A percentile compares a stretch with the other conserved stretches of the same genome.
Evolutionary conservation across 2,329 filamentous ascomycete genomes (phyloP).

Genomic region (Penicillium sp.): DNA sequence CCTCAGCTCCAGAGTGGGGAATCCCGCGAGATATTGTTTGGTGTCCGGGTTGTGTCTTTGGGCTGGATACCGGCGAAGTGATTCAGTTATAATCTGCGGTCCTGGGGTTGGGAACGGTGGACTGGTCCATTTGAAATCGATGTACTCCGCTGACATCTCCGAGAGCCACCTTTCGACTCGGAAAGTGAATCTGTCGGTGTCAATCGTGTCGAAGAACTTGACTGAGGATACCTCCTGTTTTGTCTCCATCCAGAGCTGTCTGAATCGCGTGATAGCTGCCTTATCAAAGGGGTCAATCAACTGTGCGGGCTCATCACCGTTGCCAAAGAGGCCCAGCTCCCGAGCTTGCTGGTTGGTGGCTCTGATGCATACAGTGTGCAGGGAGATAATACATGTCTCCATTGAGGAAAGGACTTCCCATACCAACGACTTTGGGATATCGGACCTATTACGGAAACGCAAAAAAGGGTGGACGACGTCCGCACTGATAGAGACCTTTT

Average conservation of each 20-base stretch:
- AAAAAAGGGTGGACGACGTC: slow-evolving; percentile 4
- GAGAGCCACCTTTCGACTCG: neutral
- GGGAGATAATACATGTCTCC: neutral
- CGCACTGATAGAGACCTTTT: slow-evolving; percentile 1
- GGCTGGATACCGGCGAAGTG: neutral
- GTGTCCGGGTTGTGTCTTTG: neutral
- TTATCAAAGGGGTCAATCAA: neutral
- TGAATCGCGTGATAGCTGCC: neutral
- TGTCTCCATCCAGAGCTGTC: neutral
- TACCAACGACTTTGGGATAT: neutral
- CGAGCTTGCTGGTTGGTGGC: neutral
- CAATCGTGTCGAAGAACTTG: neutral
- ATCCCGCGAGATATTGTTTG: neutral
- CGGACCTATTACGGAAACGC: neutral
- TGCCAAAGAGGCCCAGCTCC: neutral
- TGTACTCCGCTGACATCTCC: neutral
- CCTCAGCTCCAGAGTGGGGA: neutral
- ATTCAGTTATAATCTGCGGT: neutral
- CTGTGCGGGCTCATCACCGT: neutral
- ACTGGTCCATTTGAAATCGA: neutral
- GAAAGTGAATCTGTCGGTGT: neutral
- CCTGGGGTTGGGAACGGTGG: neutral
- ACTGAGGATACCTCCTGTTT: neutral
- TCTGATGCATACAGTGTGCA: neutral
- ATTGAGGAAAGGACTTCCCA: neutral